Conservation (phyloP, 2,329 filamentous ascomycete species). For the Paramyrothecium roridum region DNA sequence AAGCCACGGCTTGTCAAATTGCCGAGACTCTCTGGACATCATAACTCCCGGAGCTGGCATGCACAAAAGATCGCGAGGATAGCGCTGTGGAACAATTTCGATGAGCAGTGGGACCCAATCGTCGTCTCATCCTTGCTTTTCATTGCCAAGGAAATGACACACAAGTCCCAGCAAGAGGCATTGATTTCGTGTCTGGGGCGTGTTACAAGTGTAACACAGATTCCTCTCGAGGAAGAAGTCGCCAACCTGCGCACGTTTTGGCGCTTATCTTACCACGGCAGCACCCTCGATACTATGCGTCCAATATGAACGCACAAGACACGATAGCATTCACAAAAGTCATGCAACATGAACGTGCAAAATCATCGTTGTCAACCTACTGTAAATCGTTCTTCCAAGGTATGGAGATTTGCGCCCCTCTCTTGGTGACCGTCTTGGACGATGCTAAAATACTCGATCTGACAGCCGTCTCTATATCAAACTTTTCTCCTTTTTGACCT, state of each 20-base stretch:
- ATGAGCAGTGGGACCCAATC: slow-evolving; percentile 28
- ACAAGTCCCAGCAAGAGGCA: slow-evolving; percentile 18
- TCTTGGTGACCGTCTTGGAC: slow-evolving; percentile 28
- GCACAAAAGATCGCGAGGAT: slow-evolving; percentile 24
- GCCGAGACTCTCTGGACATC: background rate
- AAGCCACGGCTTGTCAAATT: slow-evolving; percentile 15
- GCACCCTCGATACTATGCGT: background rate
- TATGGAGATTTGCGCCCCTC: slow-evolving; percentile 34
- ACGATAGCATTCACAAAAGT: too few species aligned
- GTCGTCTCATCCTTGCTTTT: slow-evolving; percentile 20
- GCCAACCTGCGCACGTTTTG: background rate
- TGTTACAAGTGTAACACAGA: background rate
- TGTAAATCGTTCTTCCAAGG: background rate
- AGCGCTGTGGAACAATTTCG: slow-evolving; percentile 22
- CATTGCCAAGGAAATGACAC: slow-evolving; percentile 20
- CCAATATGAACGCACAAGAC: background rate
- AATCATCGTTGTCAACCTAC: background rate
- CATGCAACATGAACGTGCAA: too few species aligned
- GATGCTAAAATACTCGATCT: slow-evolving; percentile 2
- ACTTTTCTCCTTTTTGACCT: background rate
- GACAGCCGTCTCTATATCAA: slow-evolving; percentile 3
- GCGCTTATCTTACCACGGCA: background rate
- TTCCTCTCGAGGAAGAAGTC: background rate
- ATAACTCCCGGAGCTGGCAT: slow-evolving; percentile 20
- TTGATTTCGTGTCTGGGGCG: background rate